phyloP scores from a whole-genome alignment of 2,329 filamentous ascomycete species.

The Spiromastix sp. region DNA sequence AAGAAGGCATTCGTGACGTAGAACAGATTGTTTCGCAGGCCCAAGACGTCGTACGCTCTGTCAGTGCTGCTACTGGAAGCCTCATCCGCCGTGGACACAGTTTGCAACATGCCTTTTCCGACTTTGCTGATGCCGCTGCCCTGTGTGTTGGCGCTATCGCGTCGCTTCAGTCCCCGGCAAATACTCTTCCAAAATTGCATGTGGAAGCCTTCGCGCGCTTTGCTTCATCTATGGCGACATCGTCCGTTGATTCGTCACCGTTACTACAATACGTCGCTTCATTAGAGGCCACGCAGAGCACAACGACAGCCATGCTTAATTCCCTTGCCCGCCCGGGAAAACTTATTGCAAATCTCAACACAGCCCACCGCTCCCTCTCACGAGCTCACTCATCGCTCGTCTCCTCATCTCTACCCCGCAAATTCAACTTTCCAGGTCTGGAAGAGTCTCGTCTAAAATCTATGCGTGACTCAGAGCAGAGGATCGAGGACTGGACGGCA shows the following conservation, averaged over 20 bases:
- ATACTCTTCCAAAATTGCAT: constrained; percentile 60
- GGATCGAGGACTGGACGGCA: constrained; percentile 56
- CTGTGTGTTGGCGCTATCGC: constrained; percentile 38
- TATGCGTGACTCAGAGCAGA: constrained; percentile 75
- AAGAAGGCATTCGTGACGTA: constrained; percentile 69
- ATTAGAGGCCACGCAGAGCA: constrained; percentile 70
- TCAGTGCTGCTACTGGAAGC: constrained; percentile 74
- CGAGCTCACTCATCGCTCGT: constrained; percentile 66
- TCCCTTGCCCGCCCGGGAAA: constrained; percentile 70
- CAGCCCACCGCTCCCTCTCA: constrained; percentile 65
- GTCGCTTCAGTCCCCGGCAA: constrained; percentile 37
- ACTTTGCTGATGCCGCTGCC: constrained; percentile 32
- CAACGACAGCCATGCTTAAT: constrained; percentile 68
- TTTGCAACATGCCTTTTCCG: constrained; percentile 52
- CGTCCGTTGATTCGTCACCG: constrained; percentile 59
- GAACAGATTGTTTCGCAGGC: constrained; percentile 89
- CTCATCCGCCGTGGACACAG: constrained; percentile 71
- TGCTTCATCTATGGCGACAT: constrained; percentile 51
- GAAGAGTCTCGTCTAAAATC: constrained; percentile 79
- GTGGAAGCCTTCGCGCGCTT: constrained; percentile 63
- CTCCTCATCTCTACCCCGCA: constrained; percentile 41
- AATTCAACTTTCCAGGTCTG: constrained; percentile 43
- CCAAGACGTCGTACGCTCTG: constrained; percentile 73
- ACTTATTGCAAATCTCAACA: constrained; percentile 66
- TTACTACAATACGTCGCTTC: constrained; percentile 62